phyloP scores from a whole-genome alignment of 768 basidiomycete genomes.

The Podaxis pistillaris region DNA sequence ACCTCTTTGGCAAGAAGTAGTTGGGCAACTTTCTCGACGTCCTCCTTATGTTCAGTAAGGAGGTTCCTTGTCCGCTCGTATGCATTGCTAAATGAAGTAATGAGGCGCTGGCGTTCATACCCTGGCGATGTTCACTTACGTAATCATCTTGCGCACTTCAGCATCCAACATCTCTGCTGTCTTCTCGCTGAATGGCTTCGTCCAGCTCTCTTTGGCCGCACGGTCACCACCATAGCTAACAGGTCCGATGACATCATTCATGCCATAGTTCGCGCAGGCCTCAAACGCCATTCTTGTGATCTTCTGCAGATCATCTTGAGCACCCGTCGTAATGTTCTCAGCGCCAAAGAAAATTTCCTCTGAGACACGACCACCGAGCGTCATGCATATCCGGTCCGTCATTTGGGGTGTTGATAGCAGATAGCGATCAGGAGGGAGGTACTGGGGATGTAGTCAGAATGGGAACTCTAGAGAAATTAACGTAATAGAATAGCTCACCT shows the following conservation, averaged over 20 bases:
- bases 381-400: conserved; percentile 96
- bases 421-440: conserved; percentile 94
- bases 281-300: conserved; percentile 98
- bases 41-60: conserved; percentile 74
- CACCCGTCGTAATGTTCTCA: conserved; percentile 94
- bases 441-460: conserved; percentile 42
- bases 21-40: conserved; percentile 93
- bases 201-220: conserved; percentile 83
- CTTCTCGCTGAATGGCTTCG: conserved; percentile 97
- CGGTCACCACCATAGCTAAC: conserved; percentile 94
- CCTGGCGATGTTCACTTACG: conserved; percentile 18
- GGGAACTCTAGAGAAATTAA: neutral
- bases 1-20: conserved; percentile 93
- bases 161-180: conserved; percentile 91
- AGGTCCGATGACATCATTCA: conserved; percentile 93
- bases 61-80: conserved; percentile 83
- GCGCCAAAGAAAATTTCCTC: conserved; percentile 97
- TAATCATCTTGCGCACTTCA: conserved; percentile 96
- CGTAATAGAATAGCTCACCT: conserved; percentile 44
- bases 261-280: conserved; percentile 93
- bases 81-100: conserved; percentile 41
- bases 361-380: conserved; percentile 93
- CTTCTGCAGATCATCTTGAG: conserved; percentile 97
- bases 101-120: neutral
- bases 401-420: conserved; percentile 94